A percentile compares a stretch with the other conserved stretches of the same genome.
These are phyloP conservation scores for Tylopilus vinaceipallidus DNA, from an alignment of 768 basidiomycete species.

Conservation along the genomic window DNA sequence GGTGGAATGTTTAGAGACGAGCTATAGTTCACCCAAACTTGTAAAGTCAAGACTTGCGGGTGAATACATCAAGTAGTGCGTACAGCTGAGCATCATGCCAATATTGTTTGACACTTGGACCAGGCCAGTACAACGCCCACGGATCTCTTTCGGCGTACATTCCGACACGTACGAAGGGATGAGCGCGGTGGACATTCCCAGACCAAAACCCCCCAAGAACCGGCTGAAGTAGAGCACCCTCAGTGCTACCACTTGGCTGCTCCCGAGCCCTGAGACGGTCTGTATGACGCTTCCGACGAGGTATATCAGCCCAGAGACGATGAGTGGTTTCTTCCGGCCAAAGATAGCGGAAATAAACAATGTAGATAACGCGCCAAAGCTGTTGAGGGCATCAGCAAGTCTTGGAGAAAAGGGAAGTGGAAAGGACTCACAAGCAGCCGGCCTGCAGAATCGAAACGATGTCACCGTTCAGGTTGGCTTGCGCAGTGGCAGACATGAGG, in stretches of 20 bases:
- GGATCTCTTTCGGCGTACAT: slow-evolving; percentile 44
- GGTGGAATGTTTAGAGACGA: slow-evolving; percentile 35
- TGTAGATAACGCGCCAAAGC: slow-evolving; percentile 45
- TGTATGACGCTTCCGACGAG: slow-evolving; percentile 49
- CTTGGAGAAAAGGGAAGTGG: not conserved
- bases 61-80: slow-evolving; percentile 1
- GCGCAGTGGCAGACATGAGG: slow-evolving; percentile 34
- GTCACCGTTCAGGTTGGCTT: slow-evolving; percentile 45
- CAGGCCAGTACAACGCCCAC: slow-evolving; percentile 49
- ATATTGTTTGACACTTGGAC: slow-evolving; percentile 34
- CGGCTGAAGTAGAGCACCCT: slow-evolving; percentile 46
- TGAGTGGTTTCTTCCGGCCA: slow-evolving; percentile 46
- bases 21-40: slow-evolving; percentile 51
- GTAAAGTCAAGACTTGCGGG: not conserved
- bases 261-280: slow-evolving; percentile 41
- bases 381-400: not conserved
- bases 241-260: slow-evolving; percentile 33
- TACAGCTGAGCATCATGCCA: slow-evolving; percentile 37
- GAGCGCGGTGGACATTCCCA: slow-evolving; percentile 52
- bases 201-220: slow-evolving; percentile 60
- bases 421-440: slow-evolving; percentile 43
- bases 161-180: slow-evolving; percentile 54
- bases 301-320: slow-evolving; percentile 45
- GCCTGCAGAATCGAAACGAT: slow-evolving; percentile 52
- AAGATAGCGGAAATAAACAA: slow-evolving; percentile 40